These are phyloP conservation scores for Cucurbitaria berberidis DNA, from an alignment of 2,329 filamentous ascomycete species.

Conservation along the genomic window DNA sequence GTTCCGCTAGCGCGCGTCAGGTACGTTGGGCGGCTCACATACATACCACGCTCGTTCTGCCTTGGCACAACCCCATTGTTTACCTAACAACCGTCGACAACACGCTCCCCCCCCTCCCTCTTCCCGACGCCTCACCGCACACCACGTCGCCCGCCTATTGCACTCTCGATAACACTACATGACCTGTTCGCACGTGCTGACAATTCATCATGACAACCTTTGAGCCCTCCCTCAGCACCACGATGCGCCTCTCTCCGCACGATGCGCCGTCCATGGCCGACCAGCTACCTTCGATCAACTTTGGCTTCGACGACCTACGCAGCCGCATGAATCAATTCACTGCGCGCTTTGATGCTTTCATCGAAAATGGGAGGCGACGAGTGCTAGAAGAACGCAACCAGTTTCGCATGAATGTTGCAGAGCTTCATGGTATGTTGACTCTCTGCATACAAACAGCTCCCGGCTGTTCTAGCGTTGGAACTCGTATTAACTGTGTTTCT, in stretches of 20 bases:
- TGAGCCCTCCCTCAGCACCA: conserved; percentile 72
- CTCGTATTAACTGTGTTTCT: conserved; percentile 21
- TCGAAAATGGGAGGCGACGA: conserved; percentile 86
- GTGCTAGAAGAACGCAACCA: conserved; percentile 93
- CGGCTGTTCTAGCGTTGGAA: not conserved
- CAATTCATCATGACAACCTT: conserved; percentile 64
- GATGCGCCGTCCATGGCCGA: conserved; percentile 73
- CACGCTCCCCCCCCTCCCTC: conserved; percentile 2
- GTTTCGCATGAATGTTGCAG: conserved; percentile 87
- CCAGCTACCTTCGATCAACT: conserved; percentile 86
- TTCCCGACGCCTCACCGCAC: conserved; percentile 11
- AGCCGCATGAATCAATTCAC: conserved; percentile 96
- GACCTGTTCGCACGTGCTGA: not conserved
- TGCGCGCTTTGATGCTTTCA: conserved; percentile 87
- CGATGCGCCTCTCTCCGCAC: conserved; percentile 64
- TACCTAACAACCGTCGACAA: conserved; percentile 38
- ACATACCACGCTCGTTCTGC: conserved; percentile 5
- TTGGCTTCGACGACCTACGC: conserved; percentile 94
- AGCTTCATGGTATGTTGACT: conserved; percentile 75
- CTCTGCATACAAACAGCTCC: not conserved
- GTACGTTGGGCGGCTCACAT: too few species aligned
- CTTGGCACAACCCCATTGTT: conserved; percentile 31
- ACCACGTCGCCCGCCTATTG: conserved; percentile 27
- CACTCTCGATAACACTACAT: not conserved
- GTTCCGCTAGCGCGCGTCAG: conserved; percentile 32